These are phyloP conservation scores for Botryotinia convoluta DNA, from an alignment of 2,329 filamentous ascomycete species.

Conservation along the genomic window DNA sequence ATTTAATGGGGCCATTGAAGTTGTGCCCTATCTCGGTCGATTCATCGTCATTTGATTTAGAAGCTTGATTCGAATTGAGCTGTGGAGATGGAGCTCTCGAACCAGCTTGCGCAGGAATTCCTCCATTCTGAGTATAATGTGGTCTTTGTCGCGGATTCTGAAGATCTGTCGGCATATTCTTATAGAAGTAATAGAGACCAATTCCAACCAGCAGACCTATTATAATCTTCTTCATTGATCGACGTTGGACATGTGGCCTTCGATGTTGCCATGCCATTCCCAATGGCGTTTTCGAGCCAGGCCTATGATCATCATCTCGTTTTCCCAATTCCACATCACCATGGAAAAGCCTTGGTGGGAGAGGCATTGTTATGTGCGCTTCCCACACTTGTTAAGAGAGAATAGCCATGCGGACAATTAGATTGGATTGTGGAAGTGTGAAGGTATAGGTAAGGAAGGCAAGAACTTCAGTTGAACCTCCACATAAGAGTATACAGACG, in stretches of 20 bases:
- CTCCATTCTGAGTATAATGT: conserved; percentile 38
- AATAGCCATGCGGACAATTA: conserved; percentile 29
- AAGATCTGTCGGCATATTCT: conserved; percentile 57
- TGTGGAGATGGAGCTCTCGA: conserved; percentile 16
- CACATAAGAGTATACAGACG: neutral
- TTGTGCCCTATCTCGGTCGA: conserved; percentile 41
- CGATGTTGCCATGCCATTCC: conserved; percentile 37
- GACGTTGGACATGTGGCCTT: conserved; percentile 48
- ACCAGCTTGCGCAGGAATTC: neutral
- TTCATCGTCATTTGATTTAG: conserved; percentile 21
- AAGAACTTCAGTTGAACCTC: neutral
- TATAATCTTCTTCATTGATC: conserved; percentile 49
- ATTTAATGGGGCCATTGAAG: conserved; percentile 70
- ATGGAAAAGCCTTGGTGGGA: conserved; percentile 44
- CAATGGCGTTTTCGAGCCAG: conserved; percentile 35
- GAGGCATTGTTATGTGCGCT: conserved; percentile 38
- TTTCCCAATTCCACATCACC: conserved; percentile 63
- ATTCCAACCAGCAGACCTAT: conserved; percentile 48
- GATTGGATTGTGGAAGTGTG: neutral
- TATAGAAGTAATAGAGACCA: conserved; percentile 61
- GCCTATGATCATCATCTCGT: conserved; percentile 60
- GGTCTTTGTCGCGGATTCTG: conserved; percentile 36
- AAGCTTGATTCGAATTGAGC: neutral
- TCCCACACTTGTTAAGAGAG: conserved; percentile 27
- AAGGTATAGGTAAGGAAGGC: neutral